These are phyloP conservation scores for Xylaria flabelliformis DNA, from an alignment of 495 filamentous ascomycete genomes.

Conservation along the genomic window DNA sequence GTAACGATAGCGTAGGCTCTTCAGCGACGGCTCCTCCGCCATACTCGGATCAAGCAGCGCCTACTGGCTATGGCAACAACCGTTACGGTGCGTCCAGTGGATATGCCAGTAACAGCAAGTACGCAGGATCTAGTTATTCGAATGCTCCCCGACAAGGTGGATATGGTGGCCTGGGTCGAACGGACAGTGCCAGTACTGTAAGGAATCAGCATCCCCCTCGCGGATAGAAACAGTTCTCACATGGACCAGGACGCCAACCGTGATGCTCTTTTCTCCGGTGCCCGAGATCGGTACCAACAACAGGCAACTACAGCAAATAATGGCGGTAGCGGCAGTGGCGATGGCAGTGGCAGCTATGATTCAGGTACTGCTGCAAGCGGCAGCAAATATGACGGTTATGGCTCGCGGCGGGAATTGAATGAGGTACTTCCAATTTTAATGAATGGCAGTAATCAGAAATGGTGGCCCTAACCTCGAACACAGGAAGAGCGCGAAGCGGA, in stretches of 20 bases:
- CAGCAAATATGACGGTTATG: conserved; percentile 65
- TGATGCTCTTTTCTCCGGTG: conserved; percentile 68
- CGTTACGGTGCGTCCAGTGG: conserved; percentile 67
- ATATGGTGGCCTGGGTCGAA: conserved; percentile 72
- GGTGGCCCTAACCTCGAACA: background rate
- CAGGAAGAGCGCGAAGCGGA: conserved; percentile 51
- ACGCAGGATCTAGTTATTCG: conserved; percentile 48
- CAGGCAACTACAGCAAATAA: conserved; percentile 24
- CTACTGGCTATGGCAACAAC: conserved; percentile 61
- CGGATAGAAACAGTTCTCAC: conserved; percentile 23
- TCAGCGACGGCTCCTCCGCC: conserved; percentile 32
- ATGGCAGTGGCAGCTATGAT: conserved; percentile 32
- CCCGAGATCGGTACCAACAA: conserved; percentile 59
- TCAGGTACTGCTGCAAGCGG: conserved; percentile 32
- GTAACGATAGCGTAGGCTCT: conserved; percentile 30
- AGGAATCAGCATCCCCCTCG: background rate
- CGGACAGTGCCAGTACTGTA: conserved; percentile 59
- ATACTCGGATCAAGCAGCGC: conserved; percentile 31
- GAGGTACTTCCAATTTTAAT: conserved; percentile 47
- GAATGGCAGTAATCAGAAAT: background rate
- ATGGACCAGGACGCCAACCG: conserved; percentile 57
- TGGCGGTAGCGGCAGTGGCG: conserved; percentile 29
- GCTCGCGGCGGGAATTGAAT: conserved; percentile 73
- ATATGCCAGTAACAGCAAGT: conserved; percentile 67
- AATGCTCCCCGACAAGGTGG: conserved; percentile 65